A percentile compares a stretch with the other conserved stretches of the same genome.
phyloP scores from a whole-genome alignment of 371 early-diverging fungal genomes.

The Smittium mucronatum region DNA sequence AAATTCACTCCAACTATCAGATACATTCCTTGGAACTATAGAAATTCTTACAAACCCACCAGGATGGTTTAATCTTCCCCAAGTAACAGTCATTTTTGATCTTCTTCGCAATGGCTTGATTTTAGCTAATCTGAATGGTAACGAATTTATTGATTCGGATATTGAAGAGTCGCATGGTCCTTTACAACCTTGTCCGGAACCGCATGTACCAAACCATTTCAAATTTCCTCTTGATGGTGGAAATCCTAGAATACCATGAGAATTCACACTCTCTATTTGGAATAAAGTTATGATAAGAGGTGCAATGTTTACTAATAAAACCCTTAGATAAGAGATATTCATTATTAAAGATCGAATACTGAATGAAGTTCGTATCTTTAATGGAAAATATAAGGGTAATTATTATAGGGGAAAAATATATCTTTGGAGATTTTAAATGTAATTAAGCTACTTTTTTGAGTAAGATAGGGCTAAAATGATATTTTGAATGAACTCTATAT shows the following conservation, averaged over 20 bases:
- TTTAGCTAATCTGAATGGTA: constrained; percentile 18
- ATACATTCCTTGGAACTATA: constrained; percentile 38
- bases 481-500: no score
- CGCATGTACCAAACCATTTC: constrained; percentile 40
- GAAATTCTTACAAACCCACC: constrained; percentile 46
- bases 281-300: no score
- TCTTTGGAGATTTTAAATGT: no score
- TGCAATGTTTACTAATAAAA: no score
- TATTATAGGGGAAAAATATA: no score
- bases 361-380: no score
- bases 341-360: no score
- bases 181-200: constrained; percentile 39
- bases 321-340: no score
- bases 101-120: constrained; percentile 36
- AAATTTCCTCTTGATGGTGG: constrained; percentile 34
- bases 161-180: constrained; percentile 41
- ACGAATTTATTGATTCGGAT: not conserved
- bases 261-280: constrained; percentile 8
- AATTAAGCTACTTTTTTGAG: no score
- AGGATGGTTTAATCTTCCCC: constrained; percentile 45
- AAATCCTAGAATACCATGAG: constrained; percentile 24
- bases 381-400: no score
- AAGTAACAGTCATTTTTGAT: constrained; percentile 32
- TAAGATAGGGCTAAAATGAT: no score
- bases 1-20: constrained; percentile 38